These are phyloP conservation scores for Alternaria alternata DNA, from an alignment of 2,329 filamentous ascomycete species.

Conservation along the genomic window DNA sequence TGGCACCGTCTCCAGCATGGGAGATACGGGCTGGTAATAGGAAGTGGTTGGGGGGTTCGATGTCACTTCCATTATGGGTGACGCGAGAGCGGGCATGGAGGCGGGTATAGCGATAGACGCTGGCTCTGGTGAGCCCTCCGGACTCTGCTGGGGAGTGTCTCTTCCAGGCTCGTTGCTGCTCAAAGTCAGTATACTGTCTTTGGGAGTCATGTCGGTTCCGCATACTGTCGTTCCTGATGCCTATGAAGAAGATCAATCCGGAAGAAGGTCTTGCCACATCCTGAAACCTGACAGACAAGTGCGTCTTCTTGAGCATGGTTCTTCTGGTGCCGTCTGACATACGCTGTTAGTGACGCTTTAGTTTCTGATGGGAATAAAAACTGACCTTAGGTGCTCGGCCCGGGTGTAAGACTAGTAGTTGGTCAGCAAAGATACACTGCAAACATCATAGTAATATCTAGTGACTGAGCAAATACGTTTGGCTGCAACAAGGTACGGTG, in stretches of 20 bases:
- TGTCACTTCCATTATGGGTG: constrained; percentile 22
- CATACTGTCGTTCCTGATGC: constrained; percentile 57
- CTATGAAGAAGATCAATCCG: constrained; percentile 56
- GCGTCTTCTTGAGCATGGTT: constrained; percentile 55
- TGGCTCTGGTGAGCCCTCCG: constrained; percentile 33
- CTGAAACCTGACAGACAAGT: constrained; percentile 51
- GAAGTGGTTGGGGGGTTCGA: constrained; percentile 23
- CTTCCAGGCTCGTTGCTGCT: constrained; percentile 40
- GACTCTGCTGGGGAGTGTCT: constrained; percentile 36
- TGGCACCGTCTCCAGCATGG: constrained; percentile 34
- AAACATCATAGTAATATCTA: background rate
- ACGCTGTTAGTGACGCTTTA: constrained; percentile 12
- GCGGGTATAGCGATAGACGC: constrained; percentile 19
- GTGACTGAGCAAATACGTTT: background rate
- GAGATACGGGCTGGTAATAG: constrained; percentile 34
- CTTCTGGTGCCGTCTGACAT: constrained; percentile 55
- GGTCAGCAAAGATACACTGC: constrained; percentile 27
- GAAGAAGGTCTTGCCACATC: constrained; percentile 55
- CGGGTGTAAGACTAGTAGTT: constrained; percentile 56
- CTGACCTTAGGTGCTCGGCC: constrained; percentile 57
- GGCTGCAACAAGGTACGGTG: background rate
- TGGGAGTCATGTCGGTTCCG: background rate
- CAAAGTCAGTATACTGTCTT: constrained; percentile 22
- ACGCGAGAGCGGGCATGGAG: constrained; percentile 24
- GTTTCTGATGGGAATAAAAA: background rate